Conservation (phyloP, 495 filamentous ascomycete species). For the Chaetomium cochliodes region DNA sequence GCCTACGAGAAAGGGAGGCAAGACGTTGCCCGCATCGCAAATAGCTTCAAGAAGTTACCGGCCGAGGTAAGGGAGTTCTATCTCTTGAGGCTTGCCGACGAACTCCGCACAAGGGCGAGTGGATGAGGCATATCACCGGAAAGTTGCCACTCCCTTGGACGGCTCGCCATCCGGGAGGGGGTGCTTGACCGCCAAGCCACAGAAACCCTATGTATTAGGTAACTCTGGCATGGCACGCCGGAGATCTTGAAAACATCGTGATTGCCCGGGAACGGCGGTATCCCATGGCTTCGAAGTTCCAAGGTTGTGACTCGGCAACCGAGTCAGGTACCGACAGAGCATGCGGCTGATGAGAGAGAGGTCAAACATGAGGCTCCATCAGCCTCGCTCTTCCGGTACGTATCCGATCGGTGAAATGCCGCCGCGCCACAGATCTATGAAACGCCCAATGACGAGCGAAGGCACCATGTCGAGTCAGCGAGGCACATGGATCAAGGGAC, state of each 20-base stretch:
- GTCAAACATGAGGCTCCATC: background rate
- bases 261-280: background rate
- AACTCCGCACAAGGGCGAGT: conserved; percentile 48
- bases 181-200: background rate
- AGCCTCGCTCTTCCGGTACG: background rate
- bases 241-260: background rate
- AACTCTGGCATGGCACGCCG: background rate
- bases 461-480: conserved; percentile 29
- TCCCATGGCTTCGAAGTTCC: too few species aligned
- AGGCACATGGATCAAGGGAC: conserved; percentile 34
- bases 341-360: background rate
- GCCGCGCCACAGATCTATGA: conserved; percentile 10
- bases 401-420: conserved; percentile 16
- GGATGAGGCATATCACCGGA: conserved; percentile 13
- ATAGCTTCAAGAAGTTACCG: conserved; percentile 66
- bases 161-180: background rate
- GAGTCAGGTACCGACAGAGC: background rate
- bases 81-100: conserved; percentile 67
- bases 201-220: conserved; percentile 3
- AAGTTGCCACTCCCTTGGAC: background rate
- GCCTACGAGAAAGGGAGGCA: conserved; percentile 78
- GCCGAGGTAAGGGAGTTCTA: conserved; percentile 70
- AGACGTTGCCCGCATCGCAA: conserved; percentile 66
- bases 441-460: conserved; percentile 22
- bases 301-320: too few species aligned